A percentile compares a stretch with the other conserved stretches of the same genome.
Conservation (phyloP, 1,284 basidiomycete species). For the Bjerkandera adusta region DNA sequence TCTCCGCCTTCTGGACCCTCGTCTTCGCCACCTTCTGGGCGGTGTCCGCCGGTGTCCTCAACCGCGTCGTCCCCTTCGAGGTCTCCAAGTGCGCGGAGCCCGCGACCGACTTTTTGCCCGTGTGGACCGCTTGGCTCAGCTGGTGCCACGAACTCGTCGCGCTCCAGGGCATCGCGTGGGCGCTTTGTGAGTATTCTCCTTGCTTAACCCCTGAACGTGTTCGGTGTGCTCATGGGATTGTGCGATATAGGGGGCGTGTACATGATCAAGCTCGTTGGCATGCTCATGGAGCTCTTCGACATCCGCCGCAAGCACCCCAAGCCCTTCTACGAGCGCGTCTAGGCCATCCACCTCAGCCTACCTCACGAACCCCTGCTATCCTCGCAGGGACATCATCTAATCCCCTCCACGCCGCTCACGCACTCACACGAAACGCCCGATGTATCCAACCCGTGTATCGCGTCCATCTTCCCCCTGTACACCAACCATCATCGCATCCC, state of each 20-base stretch:
- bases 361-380: too few species aligned
- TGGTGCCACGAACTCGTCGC: constrained; percentile 9
- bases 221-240: neutral
- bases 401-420: too few species aligned
- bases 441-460: too few species aligned
- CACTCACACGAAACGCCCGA: too few species aligned
- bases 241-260: constrained; percentile 2
- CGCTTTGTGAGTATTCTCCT: constrained; percentile 8
- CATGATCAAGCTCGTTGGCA: constrained; percentile 3
- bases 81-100: constrained; percentile 4
- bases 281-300: constrained; percentile 4
- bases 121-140: neutral
- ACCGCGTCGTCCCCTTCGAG: constrained; percentile 12
- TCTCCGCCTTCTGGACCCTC: constrained; percentile 7
- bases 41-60: constrained; percentile 9
- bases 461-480: too few species aligned
- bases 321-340: constrained; percentile 2
- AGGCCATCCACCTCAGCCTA: too few species aligned
- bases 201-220: neutral
- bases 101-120: neutral
- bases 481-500: too few species aligned
- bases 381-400: too few species aligned
- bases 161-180: constrained; percentile 11
- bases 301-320: neutral
- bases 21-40: constrained; percentile 13